A percentile compares a stretch with the other conserved stretches of the same genome.
phyloP scores from a whole-genome alignment of 495 filamentous ascomycete species.

The Penicillium macrosclerotiorum region DNA sequence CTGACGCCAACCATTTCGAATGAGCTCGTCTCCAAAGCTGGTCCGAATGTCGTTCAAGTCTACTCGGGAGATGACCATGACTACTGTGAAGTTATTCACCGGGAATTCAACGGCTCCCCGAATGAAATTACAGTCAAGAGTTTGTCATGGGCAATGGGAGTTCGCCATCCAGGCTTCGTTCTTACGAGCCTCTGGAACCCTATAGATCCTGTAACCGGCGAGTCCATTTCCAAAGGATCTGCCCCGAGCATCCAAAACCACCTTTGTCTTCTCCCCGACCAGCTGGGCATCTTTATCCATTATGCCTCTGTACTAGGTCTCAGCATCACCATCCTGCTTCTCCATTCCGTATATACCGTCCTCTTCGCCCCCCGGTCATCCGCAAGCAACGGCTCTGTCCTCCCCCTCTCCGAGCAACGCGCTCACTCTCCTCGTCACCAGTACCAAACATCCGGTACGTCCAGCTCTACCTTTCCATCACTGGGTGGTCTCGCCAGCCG shows the following conservation, averaged over 20 bases:
- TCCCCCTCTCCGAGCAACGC: slow-evolving; percentile 38
- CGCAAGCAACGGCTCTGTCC: slow-evolving; percentile 22
- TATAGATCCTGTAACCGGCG: slow-evolving; percentile 60
- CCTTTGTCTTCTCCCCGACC: slow-evolving; percentile 87
- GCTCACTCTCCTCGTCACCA: slow-evolving; percentile 16
- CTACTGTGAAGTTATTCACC: slow-evolving; percentile 87
- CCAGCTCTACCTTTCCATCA: slow-evolving; percentile 35
- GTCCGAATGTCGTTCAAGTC: slow-evolving; percentile 67
- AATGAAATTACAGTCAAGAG: slow-evolving; percentile 94
- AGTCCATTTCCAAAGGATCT: slow-evolving; percentile 41
- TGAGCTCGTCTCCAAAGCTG: slow-evolving; percentile 66
- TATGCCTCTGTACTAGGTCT: slow-evolving; percentile 65
- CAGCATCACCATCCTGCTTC: slow-evolving; percentile 57
- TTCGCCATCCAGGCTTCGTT: slow-evolving; percentile 81
- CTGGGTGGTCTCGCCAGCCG: slow-evolving; percentile 35
- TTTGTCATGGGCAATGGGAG: slow-evolving; percentile 95
- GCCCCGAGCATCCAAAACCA: slow-evolving; percentile 74
- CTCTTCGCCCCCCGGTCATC: slow-evolving; percentile 17
- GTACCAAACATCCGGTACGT: slow-evolving; percentile 35
- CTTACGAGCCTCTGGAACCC: slow-evolving; percentile 92
- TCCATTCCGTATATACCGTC: slow-evolving; percentile 57
- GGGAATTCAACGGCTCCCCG: slow-evolving; percentile 62
- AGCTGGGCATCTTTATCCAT: slow-evolving; percentile 74
- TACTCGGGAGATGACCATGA: slow-evolving; percentile 99
- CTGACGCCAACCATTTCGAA: slow-evolving; percentile 70